Evolutionary conservation across 228 moss, liverwort and hornwort genomes (phyloP), one percentile per base, ranked within the genome.

Genomic region (Sphagnum magellanicum): DNA sequence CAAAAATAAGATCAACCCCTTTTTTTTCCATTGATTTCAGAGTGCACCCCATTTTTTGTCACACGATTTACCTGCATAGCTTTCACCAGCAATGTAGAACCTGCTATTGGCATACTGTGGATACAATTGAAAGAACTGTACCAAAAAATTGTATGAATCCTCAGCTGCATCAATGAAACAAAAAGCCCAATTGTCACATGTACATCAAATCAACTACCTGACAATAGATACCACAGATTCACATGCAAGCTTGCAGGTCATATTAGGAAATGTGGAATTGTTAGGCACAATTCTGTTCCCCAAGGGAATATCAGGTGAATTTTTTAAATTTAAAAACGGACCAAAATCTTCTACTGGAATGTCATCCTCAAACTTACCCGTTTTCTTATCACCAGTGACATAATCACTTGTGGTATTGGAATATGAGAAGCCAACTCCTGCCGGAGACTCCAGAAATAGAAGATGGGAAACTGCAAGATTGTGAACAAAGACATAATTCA

Each of bases 351-450:
- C 32, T 3, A 32, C 32, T 32, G 32, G 32, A 32, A 32, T 32
- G 32, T 32, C 32, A 32, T 32, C 32, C 32, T 32, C 50, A 49
- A 65, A 65, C 79, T 62, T 89, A 92, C 95, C 92, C 61, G 97
- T 97, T 63, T 61, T 74, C n/a, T 79, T 74, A 76, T 97, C 97
- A 67, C 93, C 93, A 51, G 87, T 88, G 48, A 64, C 71, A 66
- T 91, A 89, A 73, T 93, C 90, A 70, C 83, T 81, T 50, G 86
- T 77, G 62, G 88, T 91, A 75, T 97, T 97, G 49, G 97, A 90
- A 73, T 97, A 97, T 4, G 97, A 97, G 69, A 97, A 97, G 32
- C 93, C 97, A 59, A 97, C 97, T 67, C 97, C 97, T 1, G 93
- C 93, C 46, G 97, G 97, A 48, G 97, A 97, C 68, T 97, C 97